Evolutionary conservation across 1,284 basidiomycete species (phyloP), one percentile per base, ranked within the genome.

Genomic region (Malassezia restricta): DNA sequence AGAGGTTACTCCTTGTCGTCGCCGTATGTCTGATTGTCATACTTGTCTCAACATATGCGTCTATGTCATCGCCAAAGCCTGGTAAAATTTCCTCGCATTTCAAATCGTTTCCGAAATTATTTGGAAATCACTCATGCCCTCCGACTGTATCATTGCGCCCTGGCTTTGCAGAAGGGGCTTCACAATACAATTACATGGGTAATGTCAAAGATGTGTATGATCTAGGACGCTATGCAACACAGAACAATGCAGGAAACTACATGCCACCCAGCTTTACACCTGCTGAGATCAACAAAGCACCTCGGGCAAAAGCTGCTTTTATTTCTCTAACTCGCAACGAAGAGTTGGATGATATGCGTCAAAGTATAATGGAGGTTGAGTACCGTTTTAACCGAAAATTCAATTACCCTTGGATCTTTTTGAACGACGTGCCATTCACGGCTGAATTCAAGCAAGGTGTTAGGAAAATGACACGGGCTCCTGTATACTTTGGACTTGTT

Each of bases 401-500:
- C 45, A 62, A 68, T 43, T 76, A 76, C 43, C 72, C 74, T 7
- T 76, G 71, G 61, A 63, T 74, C 54, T 75, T 76, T 55, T 56
- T 76, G 29, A 76, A 75, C 59, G 64, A 63, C 30, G 59, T 68
- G 40, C 67, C 68, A 0, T 75, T 76, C 57, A 55, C 71, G 3
- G 68, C 71, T 1, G 67, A 67, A 30, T 76, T 76, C 67, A 75
- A 74, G 56, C 47, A 58, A 29, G 64, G 62, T 24, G 63, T 71
- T 27, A 47, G 54, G 5, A 45, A 62, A 20, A 63, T 74, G 52
- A 65, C 72, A 5, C 64, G 66, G 6, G 63, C 66, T 28, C 62
- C 60, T 39, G 54, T 60, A 15, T 59, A 64, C 20, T 95, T 90
- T 70, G 91, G 89, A 7, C 76, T 85, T 40, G 88, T 96, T 61